Evolutionary conservation across 768 basidiomycete species (phyloP).

Genomic region (Clavaria fumosa): DNA sequence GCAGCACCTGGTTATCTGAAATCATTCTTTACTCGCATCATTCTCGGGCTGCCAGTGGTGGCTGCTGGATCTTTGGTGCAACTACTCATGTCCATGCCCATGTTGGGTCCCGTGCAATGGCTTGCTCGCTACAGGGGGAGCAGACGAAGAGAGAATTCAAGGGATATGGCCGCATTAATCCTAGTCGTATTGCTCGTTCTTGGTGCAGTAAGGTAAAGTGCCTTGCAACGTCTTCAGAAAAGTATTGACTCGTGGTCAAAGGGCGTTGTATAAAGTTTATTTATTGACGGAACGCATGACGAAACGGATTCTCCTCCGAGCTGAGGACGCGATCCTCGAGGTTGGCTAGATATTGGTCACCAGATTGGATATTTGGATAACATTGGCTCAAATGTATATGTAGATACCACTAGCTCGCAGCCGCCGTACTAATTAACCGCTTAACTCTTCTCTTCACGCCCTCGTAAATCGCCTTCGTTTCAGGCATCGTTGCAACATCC

Average conservation of each 20-base stretch:
- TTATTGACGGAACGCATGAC: conserved; percentile 41
- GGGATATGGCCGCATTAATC: conserved; percentile 52
- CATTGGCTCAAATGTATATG: too few relatives aligned
- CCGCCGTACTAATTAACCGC: conserved; percentile 45
- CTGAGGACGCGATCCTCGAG: conserved; percentile 71
- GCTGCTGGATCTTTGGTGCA: conserved; percentile 65
- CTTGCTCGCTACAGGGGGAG: conserved; percentile 47
- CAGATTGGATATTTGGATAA: too few relatives aligned
- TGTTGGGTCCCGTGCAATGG: conserved; percentile 56
- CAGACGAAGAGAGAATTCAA: conserved; percentile 37
- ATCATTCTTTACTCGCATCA: conserved; percentile 50
- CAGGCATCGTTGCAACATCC: conserved; percentile 39
- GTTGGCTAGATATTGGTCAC: conserved; percentile 40
- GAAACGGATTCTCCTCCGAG: conserved; percentile 46
- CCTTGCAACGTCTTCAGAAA: background rate
- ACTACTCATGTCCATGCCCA: conserved; percentile 46
- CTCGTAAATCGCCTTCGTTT: conserved; percentile 54
- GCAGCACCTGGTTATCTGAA: conserved; percentile 32
- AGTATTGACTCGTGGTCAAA: conserved; percentile 17
- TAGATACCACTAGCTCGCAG: too few relatives aligned
- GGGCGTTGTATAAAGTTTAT: conserved; percentile 61
- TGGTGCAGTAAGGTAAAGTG: conserved; percentile 42
- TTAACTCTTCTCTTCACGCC: conserved; percentile 55
- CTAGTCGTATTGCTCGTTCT: conserved; percentile 43
- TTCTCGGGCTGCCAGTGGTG: conserved; percentile 63